These are phyloP conservation scores for Fraxinus xanthoxyloides DNA, from an alignment of 305 asterid species.

Conservation along the genomic window DNA sequence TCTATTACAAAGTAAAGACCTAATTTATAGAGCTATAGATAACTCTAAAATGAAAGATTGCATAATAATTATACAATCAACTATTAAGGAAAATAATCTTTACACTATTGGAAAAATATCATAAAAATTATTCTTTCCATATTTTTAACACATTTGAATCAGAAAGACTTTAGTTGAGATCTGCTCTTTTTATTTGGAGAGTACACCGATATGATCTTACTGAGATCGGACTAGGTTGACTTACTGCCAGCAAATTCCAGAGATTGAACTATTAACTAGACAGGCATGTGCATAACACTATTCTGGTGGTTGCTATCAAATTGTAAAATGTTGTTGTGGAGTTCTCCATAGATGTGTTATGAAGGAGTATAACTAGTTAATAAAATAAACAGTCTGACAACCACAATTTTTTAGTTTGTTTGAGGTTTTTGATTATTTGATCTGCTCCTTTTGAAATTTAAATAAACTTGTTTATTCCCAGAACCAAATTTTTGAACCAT, in stretches of 20 bases:
- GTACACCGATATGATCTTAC: not conserved
- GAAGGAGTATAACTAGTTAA: not conserved
- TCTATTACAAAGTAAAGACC: no score
- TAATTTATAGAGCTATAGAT: no score
- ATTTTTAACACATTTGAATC: not conserved
- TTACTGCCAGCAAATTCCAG: not conserved
- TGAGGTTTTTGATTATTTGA: constrained; percentile 9
- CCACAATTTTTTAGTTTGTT: not conserved
- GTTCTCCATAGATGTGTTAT: not conserved
- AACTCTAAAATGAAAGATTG: no score
- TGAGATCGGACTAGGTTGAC: not conserved
- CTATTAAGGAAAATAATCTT: no score
- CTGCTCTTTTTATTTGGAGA: not conserved
- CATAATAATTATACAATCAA: no score
- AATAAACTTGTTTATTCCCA: constrained; percentile 24
- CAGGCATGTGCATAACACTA: not conserved
- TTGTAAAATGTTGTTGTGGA: not conserved
- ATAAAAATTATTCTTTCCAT: no score
- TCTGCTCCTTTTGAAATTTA: constrained; percentile 18
- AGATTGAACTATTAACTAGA: not conserved
- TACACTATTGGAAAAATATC: no score
- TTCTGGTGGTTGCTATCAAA: not conserved
- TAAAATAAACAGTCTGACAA: constrained; percentile 5
- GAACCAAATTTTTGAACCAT: constrained; percentile 85
- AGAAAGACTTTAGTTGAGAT: not conserved